phyloP scores from a whole-genome alignment of 2,329 filamentous ascomycete genomes.

The Alternaria brassicicola region DNA sequence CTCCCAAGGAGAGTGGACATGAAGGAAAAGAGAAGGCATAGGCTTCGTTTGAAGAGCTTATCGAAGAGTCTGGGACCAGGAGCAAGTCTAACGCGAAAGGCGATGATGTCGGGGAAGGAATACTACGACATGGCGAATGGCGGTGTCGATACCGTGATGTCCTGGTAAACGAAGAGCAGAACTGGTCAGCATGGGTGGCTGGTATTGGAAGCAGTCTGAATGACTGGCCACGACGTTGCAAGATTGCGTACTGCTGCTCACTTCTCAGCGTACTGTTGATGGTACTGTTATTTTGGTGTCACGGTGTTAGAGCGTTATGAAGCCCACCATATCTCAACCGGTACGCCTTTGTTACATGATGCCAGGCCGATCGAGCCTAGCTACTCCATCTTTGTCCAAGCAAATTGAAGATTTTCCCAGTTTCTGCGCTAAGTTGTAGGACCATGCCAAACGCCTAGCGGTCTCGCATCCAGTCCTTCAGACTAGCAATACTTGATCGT shows the following conservation, averaged over 20 bases:
- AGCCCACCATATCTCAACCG: background rate
- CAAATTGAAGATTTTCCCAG: background rate
- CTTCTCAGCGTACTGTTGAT: background rate
- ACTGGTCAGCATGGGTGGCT: background rate
- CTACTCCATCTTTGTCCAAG: background rate
- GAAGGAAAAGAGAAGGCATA: background rate
- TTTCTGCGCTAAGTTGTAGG: background rate
- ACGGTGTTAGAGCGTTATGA: background rate
- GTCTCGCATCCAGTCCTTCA: constrained; percentile 22
- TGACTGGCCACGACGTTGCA: background rate
- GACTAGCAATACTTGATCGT: constrained; percentile 16
- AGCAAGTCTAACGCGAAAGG: background rate
- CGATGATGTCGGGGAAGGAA: background rate
- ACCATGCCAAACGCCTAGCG: constrained; percentile 1
- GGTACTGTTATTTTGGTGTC: background rate
- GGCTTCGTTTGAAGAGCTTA: background rate
- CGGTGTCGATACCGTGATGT: background rate
- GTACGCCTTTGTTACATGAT: background rate
- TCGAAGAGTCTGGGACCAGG: background rate
- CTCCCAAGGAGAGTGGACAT: background rate
- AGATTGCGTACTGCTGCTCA: background rate
- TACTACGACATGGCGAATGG: background rate
- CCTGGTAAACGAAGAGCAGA: background rate
- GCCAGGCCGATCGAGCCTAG: background rate
- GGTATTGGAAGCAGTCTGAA: background rate